Conservation (phyloP, 73 alveolate genomes). For the Tetrahymena malaccensis region DNA sequence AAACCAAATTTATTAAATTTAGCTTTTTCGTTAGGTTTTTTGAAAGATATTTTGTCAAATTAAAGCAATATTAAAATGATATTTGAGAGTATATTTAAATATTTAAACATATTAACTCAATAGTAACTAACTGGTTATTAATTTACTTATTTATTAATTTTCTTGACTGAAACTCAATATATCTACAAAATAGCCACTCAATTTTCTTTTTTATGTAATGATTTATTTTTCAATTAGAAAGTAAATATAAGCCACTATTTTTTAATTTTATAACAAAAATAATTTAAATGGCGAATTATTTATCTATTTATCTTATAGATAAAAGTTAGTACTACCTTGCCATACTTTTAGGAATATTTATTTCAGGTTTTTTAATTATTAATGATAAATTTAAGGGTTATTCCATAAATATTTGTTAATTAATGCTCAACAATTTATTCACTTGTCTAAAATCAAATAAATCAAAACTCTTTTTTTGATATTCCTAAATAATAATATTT, state of each 20-base stretch:
- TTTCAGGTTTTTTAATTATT: background rate
- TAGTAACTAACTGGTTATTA: too few relatives aligned
- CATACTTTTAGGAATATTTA: background rate
- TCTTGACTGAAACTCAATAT: background rate
- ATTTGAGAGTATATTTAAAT: too few relatives aligned
- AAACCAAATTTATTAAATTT: too few relatives aligned
- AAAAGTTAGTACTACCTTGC: background rate
- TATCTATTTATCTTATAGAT: background rate
- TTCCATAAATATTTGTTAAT: too few relatives aligned
- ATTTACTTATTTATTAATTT: too few relatives aligned
- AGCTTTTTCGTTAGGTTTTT: too few relatives aligned
- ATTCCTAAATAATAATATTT: background rate
- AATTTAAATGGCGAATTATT: background rate
- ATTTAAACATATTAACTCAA: too few relatives aligned
- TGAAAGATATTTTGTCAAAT: too few relatives aligned
- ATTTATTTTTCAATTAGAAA: background rate
- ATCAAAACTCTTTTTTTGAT: background rate
- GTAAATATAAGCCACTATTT: background rate
- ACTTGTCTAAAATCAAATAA: background rate
- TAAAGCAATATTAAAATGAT: too few relatives aligned
- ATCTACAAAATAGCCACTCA: background rate
- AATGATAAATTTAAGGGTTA: background rate
- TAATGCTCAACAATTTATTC: too few relatives aligned
- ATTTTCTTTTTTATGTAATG: too few relatives aligned
- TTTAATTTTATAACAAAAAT: too few relatives aligned